These are phyloP conservation scores for Coniella lustricola DNA, from an alignment of 2,329 filamentous ascomycete species.

Conservation along the genomic window DNA sequence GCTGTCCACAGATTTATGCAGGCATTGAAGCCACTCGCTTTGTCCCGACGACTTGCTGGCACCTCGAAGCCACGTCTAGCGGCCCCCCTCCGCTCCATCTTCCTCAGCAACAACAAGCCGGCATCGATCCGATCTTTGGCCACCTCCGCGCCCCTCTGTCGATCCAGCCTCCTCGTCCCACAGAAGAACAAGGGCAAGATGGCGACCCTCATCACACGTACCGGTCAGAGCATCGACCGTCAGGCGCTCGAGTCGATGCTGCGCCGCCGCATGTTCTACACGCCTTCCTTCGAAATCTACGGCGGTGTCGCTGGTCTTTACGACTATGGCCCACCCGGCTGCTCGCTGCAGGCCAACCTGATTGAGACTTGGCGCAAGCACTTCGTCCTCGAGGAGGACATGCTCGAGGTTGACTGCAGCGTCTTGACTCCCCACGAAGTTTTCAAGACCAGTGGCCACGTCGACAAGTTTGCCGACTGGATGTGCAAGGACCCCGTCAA, in stretches of 20 bases:
- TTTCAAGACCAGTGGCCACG: conserved; percentile 91
- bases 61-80: conserved; percentile 3
- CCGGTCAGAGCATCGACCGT: conserved; percentile 85
- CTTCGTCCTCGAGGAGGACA: conserved; percentile 88
- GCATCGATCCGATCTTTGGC: conserved; percentile 11
- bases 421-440: conserved; percentile 90
- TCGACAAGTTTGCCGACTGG: conserved; percentile 97
- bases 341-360: conserved; percentile 79
- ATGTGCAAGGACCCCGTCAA: conserved; percentile 99
- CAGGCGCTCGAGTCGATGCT: conserved; percentile 76
- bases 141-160: neutral
- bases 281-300: conserved; percentile 93
- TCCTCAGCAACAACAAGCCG: too few species aligned
- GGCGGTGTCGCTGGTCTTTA: conserved; percentile 82
- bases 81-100: too few species aligned
- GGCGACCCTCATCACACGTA: conserved; percentile 58
- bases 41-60: conserved; percentile 21
- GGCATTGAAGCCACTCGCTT: conserved; percentile 16
- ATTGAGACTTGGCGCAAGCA: conserved; percentile 88
- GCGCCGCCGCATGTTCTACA: conserved; percentile 86
- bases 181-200: conserved; percentile 3
- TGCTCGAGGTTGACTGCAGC: conserved; percentile 91
- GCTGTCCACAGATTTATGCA: conserved; percentile 21
- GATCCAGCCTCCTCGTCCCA: neutral
- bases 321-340: conserved; percentile 88